phyloP scores from a whole-genome alignment of 2,329 filamentous ascomycete species.

The Ascochyta clinopodiicola region DNA sequence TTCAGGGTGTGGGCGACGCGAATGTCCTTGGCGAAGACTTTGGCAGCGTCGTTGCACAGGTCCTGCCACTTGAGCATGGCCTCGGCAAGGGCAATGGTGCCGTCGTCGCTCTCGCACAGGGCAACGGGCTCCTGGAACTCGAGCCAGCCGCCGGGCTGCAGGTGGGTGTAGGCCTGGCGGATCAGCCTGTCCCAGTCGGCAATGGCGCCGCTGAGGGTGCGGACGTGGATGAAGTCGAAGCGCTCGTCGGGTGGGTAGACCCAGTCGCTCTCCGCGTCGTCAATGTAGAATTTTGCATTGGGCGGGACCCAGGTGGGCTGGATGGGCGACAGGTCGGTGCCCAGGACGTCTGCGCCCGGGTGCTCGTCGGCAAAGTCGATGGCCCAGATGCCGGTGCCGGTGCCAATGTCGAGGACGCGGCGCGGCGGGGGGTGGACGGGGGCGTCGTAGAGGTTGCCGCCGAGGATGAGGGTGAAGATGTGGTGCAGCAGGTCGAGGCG shows the following conservation, averaged over 20 bases:
- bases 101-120: conserved; percentile 42
- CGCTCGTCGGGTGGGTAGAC: conserved; percentile 41
- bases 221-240: conserved; percentile 46
- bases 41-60: conserved; percentile 37
- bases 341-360: conserved; percentile 42
- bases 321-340: conserved; percentile 48
- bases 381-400: conserved; percentile 51
- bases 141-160: conserved; percentile 43
- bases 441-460: conserved; percentile 46
- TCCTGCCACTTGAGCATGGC: conserved; percentile 38
- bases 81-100: conserved; percentile 32
- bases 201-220: conserved; percentile 40
- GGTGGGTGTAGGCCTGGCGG: conserved; percentile 32
- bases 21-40: conserved; percentile 37
- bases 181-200: conserved; percentile 43
- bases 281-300: conserved; percentile 52
- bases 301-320: conserved; percentile 50
- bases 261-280: conserved; percentile 52
- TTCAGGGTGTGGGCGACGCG: conserved; percentile 31
- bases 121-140: conserved; percentile 48
- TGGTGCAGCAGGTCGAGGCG: conserved; percentile 49
- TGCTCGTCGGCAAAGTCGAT: conserved; percentile 49
- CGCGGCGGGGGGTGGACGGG: conserved; percentile 30
- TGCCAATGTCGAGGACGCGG: conserved; percentile 49
- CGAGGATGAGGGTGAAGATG: conserved; percentile 46